Evolutionary conservation across 2,329 filamentous ascomycete genomes (phyloP).

Genomic region (Pseudogymnoascus sp.): DNA sequence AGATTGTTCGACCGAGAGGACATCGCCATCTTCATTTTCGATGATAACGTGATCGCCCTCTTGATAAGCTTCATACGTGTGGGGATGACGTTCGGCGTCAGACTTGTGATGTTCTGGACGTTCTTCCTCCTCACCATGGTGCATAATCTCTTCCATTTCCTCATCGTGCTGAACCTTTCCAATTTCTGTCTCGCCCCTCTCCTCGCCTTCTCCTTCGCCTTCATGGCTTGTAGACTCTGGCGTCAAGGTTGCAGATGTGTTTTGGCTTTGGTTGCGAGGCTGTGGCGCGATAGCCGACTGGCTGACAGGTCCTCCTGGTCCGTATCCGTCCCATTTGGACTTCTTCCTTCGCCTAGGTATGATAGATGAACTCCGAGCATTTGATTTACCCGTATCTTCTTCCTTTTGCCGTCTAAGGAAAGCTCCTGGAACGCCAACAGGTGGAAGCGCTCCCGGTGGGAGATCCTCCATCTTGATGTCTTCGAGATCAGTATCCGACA

Average conservation of each 20-base stretch:
- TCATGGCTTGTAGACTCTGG: slow-evolving; percentile 21
- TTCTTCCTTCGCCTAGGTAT: slow-evolving; percentile 54
- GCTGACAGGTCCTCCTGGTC: slow-evolving; percentile 77
- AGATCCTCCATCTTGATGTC: slow-evolving; percentile 52
- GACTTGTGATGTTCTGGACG: slow-evolving; percentile 26
- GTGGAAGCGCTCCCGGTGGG: slow-evolving; percentile 63
- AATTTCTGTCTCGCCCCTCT: slow-evolving; percentile 16
- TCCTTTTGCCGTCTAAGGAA: slow-evolving; percentile 80
- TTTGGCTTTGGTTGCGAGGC: slow-evolving; percentile 23
- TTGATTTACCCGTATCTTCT: slow-evolving; percentile 41
- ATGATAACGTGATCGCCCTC: slow-evolving; percentile 73
- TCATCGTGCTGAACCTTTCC: slow-evolving; percentile 28
- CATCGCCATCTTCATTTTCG: slow-evolving; percentile 81
- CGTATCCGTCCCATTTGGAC: slow-evolving; percentile 62
- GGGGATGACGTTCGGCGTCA: slow-evolving; percentile 24
- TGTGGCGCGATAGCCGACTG: slow-evolving; percentile 81
- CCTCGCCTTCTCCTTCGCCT: slow-evolving; percentile 27
- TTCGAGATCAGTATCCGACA: slow-evolving; percentile 68
- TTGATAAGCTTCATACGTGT: slow-evolving; percentile 60
- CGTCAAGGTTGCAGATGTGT: slow-evolving; percentile 24
- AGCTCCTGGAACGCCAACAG: slow-evolving; percentile 61
- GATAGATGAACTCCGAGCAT: slow-evolving; percentile 45
- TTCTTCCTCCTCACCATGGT: slow-evolving; percentile 27
- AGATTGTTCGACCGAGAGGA: slow-evolving; percentile 56
- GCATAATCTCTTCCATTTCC: slow-evolving; percentile 27